phyloP scores from a whole-genome alignment of 129 eudicot species.

The Mikania micrantha region DNA sequence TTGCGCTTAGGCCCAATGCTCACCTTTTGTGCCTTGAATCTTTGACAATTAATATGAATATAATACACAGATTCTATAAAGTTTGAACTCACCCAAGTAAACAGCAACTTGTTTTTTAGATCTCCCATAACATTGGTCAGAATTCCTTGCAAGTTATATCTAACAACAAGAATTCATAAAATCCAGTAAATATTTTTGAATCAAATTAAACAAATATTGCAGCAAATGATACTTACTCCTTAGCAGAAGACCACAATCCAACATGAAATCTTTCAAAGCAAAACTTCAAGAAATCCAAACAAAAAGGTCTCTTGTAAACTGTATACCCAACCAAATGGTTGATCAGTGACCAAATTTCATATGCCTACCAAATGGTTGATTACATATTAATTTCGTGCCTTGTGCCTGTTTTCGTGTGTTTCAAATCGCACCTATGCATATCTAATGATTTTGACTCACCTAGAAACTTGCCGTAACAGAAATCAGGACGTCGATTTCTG shows the following conservation, averaged over 20 bases:
- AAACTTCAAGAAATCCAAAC: slow-evolving; percentile 46
- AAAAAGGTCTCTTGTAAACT: slow-evolving; percentile 61
- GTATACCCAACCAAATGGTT: not conserved
- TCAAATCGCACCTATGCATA: no score
- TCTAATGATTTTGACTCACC: not conserved
- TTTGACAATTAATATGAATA: no score
- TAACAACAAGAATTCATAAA: not conserved
- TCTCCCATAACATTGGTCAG: slow-evolving; percentile 31
- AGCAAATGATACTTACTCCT: slow-evolving; percentile 29
- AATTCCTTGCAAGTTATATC: slow-evolving; percentile 40
- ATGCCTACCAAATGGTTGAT: no score
- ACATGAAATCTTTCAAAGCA: slow-evolving; percentile 64
- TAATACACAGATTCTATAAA: not conserved
- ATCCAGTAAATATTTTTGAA: not conserved
- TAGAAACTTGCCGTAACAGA: not conserved
- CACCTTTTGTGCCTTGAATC: no score
- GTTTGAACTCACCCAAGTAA: slow-evolving; percentile 54
- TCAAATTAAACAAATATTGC: not conserved
- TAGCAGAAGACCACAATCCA: slow-evolving; percentile 58
- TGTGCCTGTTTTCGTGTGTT: no score
- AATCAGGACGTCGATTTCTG: not conserved
- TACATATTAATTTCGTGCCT: no score
- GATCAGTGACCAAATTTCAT: not conserved
- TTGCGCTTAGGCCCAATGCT: no score
- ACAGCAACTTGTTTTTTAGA: slow-evolving; percentile 32